phyloP scores from a whole-genome alignment of 768 basidiomycete genomes.

The Coprinellus aureogranulatus region DNA sequence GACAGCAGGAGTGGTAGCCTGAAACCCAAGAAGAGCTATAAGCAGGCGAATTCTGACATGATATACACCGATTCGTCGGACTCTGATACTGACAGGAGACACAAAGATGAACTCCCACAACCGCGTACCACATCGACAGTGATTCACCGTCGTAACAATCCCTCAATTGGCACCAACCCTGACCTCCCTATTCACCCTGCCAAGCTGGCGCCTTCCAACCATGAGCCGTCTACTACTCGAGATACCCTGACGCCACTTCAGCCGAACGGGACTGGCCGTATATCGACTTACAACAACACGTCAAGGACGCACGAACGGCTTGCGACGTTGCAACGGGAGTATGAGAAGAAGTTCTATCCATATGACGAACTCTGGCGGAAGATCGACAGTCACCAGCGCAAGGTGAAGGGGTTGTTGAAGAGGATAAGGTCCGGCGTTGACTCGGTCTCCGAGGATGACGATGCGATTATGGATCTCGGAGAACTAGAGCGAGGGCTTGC shows the following conservation, averaged over 20 bases:
- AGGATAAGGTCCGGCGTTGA: too few species aligned
- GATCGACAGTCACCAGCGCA: too few species aligned
- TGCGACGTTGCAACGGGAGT: neutral
- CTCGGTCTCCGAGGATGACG: too few species aligned
- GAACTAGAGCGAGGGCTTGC: too few species aligned
- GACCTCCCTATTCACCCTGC: too few species aligned
- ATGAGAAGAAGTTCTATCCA: neutral
- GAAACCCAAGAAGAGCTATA: neutral
- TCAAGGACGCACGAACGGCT: neutral
- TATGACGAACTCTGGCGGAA: neutral
- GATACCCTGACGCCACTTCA: neutral
- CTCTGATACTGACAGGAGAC: slow-evolving; percentile 58
- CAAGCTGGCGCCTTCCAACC: too few species aligned
- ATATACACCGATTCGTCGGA: slow-evolving; percentile 37
- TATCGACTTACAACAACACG: slow-evolving; percentile 21
- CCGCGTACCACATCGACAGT: slow-evolving; percentile 12
- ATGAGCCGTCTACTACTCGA: slow-evolving; percentile 21
- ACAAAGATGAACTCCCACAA: slow-evolving; percentile 41
- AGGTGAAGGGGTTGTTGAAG: too few species aligned
- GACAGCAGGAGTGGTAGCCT: too few species aligned
- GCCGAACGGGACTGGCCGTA: neutral
- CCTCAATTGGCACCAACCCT: slow-evolving; percentile 4
- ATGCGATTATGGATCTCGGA: too few species aligned
- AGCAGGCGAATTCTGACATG: neutral
- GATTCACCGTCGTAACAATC: neutral